Percentiles rank a stretch among this genome's conserved stretches.
phyloP scores from a whole-genome alignment of 106 monocot genomes.

The Xerophyta viscosa region DNA sequence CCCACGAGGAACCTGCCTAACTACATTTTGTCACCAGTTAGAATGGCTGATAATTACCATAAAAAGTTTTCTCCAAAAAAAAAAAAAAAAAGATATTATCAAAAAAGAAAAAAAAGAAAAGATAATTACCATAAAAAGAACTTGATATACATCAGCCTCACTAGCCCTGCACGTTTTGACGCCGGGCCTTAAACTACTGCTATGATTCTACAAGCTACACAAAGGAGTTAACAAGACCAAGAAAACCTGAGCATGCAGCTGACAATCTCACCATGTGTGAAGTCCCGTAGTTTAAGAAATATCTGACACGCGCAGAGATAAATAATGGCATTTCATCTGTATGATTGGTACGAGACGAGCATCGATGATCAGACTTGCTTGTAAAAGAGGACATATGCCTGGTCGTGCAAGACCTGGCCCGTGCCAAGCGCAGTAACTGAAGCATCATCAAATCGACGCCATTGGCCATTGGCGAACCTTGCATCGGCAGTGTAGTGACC shows the following conservation, averaged over 20 bases:
- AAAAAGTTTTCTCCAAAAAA: no score
- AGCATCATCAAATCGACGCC: conserved; percentile 65
- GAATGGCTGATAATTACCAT: no score
- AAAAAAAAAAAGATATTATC: no score
- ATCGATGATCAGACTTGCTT: conserved; percentile 25
- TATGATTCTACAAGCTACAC: no score
- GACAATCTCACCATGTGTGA: no score
- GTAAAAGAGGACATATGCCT: conserved; percentile 73
- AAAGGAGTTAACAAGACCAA: no score
- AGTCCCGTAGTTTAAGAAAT: no score
- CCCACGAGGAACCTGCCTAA: no score
- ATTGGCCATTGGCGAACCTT: conserved; percentile 34
- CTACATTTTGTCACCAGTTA: no score
- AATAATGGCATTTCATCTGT: background rate
- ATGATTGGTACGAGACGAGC: background rate
- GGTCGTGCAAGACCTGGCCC: conserved; percentile 63
- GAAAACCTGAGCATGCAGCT: no score
- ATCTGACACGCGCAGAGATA: background rate
- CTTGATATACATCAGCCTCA: background rate
- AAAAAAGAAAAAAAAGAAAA: background rate
- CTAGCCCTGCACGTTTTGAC: background rate
- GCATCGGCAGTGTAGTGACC: conserved; percentile 75
- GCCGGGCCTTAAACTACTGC: background rate
- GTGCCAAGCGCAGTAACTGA: conserved; percentile 30
- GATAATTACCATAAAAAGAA: background rate